These are phyloP conservation scores for Apiospora kogelbergensis DNA, from an alignment of 2,329 filamentous ascomycete species.

Conservation along the genomic window DNA sequence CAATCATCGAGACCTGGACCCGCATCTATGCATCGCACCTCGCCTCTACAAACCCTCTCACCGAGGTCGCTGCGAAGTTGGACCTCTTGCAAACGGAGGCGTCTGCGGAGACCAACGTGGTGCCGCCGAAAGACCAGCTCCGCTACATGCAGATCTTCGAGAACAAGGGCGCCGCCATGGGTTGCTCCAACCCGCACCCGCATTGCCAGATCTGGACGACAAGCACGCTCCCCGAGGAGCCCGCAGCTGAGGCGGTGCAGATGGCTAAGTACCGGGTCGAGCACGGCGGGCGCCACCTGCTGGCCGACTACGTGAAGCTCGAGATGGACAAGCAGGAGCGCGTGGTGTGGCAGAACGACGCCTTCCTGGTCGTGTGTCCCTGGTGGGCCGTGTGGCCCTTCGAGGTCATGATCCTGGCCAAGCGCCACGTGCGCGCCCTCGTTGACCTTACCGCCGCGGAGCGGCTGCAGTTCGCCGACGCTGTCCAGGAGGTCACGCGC, in stretches of 20 bases:
- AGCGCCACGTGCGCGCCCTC: constrained; percentile 78
- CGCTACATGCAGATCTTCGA: constrained; percentile 99
- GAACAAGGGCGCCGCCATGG: constrained; percentile 98
- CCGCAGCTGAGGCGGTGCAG: constrained; percentile 73
- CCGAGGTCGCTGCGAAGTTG: constrained; percentile 37
- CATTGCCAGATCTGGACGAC: constrained; percentile 98
- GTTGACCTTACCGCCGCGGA: constrained; percentile 77
- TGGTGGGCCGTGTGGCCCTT: constrained; percentile 99
- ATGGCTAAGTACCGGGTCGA: constrained; percentile 75
- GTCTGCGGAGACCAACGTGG: constrained; percentile 36
- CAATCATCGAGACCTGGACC: constrained; percentile 88
- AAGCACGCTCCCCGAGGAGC: constrained; percentile 87
- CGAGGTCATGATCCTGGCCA: constrained; percentile 86
- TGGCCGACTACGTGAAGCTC: constrained; percentile 83
- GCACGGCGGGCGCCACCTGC: constrained; percentile 71
- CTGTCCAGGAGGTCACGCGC: constrained; percentile 82
- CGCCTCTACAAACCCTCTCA: constrained; percentile 67
- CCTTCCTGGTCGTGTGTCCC: constrained; percentile 85
- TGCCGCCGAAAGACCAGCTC: constrained; percentile 71
- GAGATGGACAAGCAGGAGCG: constrained; percentile 82
- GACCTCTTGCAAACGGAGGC: constrained; percentile 38
- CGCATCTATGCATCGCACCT: constrained; percentile 83
- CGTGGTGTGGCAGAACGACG: constrained; percentile 82
- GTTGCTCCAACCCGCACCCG: constrained; percentile 96
- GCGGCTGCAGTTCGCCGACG: constrained; percentile 73